Evolutionary conservation across 2,329 filamentous ascomycete species (phyloP), one percentile per base, ranked within the genome.

Genomic region (Hyphodiscus sp.): DNA sequence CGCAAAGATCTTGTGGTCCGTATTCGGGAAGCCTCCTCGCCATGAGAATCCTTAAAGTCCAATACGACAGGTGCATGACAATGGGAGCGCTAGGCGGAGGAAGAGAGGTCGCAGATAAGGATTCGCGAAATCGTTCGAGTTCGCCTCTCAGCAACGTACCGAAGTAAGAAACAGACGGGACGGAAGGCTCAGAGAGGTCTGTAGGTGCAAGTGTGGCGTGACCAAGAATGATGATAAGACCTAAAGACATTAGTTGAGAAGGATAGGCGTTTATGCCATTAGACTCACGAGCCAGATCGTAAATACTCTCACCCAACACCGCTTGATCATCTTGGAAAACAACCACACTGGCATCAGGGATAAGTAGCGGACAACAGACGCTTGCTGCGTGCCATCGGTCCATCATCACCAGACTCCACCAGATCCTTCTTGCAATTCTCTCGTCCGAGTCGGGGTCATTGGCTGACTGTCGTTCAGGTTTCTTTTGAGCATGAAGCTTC

Each of bases 341-440:
- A 15, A 86, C 77, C 7, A 83, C 76, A 50, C 76, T 81, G 56
- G 79, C 76, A 59, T 86, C 80, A 1, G 80, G 80, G 53, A 90
- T 81, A 54, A 84, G 74, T 13, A 81, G 63, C 2, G 84, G 81
- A 56, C 77, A 81, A 13, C 80, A 81, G 4, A 79, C 85, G 20
- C 81, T 83, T n/a, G 82, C 77, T 3, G 86, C 83, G 65, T 88
- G 82, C 84, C 85, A 90, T 16, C 85, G 79, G 63, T 90, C 86
- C 58, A 90, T 77, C 58, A 86, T 76, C 45, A 89, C 78, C 33
- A 90, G 71, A 15, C 82, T 80, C 82, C 84, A 89, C 86, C 86
- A 90, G 18, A 85, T 78, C 44, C 84, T 78, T 49, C 83, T 73
- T 1, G 78, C 77, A 3, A 89, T 71, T 18, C 80, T 80, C 48